Evolutionary conservation across 306 rosid genomes (phyloP).

Genomic region (Citrullus amarus): DNA sequence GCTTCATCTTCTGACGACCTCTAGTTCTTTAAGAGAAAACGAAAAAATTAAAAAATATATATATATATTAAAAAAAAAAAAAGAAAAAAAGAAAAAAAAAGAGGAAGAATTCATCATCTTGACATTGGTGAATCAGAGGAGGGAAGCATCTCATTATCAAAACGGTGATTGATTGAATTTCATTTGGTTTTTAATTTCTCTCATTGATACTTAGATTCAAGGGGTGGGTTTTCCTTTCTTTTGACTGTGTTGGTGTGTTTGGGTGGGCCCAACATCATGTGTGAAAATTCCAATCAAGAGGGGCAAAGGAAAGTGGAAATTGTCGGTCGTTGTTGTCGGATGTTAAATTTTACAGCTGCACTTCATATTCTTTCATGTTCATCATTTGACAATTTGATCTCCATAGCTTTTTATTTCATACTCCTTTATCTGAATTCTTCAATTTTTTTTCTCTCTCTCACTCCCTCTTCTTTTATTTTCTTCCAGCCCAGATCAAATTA

Average conservation of each 20-base stretch:
- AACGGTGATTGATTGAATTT: neutral
- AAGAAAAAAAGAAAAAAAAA: neutral
- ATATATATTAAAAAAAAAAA: no score
- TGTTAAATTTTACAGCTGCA: slow-evolving; percentile 23
- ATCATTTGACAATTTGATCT: slow-evolving; percentile 22
- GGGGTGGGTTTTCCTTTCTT: slow-evolving; percentile 12
- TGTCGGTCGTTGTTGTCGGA: slow-evolving; percentile 43
- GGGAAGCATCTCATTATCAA: neutral
- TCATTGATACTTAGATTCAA: slow-evolving; percentile 14
- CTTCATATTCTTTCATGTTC: slow-evolving; percentile 19
- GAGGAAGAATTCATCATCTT: neutral
- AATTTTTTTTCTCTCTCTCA: neutral
- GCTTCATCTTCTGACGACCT: neutral
- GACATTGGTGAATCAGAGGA: neutral
- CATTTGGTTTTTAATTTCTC: neutral
- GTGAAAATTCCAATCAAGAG: slow-evolving; percentile 24
- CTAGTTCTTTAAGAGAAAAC: neutral
- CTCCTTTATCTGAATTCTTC: neutral
- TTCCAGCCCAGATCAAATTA: neutral
- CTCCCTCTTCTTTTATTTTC: no score
- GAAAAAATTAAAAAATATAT: no score
- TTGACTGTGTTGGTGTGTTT: slow-evolving; percentile 6
- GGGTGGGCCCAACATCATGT: slow-evolving; percentile 43
- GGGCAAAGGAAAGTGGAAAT: slow-evolving; percentile 25
- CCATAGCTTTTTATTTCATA: neutral